phyloP scores from a whole-genome alignment of 2,329 filamentous ascomycete genomes.

The Xylariaceae sp. region DNA sequence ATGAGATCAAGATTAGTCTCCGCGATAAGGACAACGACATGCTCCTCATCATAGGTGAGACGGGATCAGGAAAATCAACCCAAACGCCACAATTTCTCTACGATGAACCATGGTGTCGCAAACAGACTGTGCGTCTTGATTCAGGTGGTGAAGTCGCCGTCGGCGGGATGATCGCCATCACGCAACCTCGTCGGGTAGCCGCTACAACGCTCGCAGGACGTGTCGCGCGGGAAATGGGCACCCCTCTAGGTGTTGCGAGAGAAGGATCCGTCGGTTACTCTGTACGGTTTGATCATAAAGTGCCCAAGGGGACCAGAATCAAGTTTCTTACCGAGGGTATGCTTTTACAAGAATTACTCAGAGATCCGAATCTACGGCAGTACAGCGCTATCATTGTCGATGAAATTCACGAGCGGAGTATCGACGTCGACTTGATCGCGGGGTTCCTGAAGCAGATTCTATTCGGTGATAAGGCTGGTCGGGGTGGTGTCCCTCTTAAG shows the following conservation, averaged over 20 bases:
- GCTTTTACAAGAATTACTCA: constrained; percentile 87
- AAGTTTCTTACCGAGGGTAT: constrained; percentile 97
- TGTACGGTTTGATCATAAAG: constrained; percentile 86
- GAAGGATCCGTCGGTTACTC: constrained; percentile 76
- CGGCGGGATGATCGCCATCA: constrained; percentile 84
- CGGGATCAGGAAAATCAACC: constrained; percentile 93
- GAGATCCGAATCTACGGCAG: constrained; percentile 74
- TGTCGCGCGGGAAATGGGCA: constrained; percentile 73
- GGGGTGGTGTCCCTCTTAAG: constrained; percentile 73
- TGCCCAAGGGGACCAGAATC: constrained; percentile 76
- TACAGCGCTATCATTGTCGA: constrained; percentile 93
- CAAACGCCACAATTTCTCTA: constrained; percentile 91
- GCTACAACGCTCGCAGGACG: constrained; percentile 86
- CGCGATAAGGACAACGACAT: constrained; percentile 62
- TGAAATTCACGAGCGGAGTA: constrained; percentile 92
- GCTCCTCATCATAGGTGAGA: constrained; percentile 85
- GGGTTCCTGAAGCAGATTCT: constrained; percentile 84
- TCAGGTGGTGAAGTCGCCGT: constrained; percentile 49
- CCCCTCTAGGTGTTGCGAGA: constrained; percentile 41
- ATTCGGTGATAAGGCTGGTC: constrained; percentile 55
- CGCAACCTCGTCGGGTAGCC: constrained; percentile 88
- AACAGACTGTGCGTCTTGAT: constrained; percentile 48
- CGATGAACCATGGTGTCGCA: constrained; percentile 72
- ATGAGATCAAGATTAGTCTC: constrained; percentile 64
- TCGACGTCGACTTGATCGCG: constrained; percentile 87